These are phyloP conservation scores for Zychaea mexicana DNA, from an alignment of 371 early-diverging fungal genomes.

Conservation along the genomic window DNA sequence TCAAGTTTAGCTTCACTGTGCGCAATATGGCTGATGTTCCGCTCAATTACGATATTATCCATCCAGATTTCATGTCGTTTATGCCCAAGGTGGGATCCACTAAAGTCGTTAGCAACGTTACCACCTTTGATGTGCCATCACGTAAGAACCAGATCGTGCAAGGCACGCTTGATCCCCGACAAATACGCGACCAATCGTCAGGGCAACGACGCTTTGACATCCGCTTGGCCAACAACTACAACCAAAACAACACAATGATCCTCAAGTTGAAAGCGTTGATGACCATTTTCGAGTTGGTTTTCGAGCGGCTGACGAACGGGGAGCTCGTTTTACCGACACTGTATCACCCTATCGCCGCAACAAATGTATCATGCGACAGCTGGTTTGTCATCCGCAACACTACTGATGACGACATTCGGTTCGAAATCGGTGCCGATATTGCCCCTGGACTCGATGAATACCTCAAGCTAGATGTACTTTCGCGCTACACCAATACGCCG, in stretches of 20 bases:
- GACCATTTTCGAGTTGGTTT: slow-evolving; percentile 77
- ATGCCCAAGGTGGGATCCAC: slow-evolving; percentile 15
- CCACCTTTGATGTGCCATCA: slow-evolving; percentile 23
- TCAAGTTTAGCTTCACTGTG: slow-evolving; percentile 60
- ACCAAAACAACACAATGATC: slow-evolving; percentile 62
- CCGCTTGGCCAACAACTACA: slow-evolving; percentile 64
- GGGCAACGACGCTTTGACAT: slow-evolving; percentile 58
- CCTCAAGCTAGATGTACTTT: slow-evolving; percentile 74
- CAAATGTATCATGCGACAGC: slow-evolving; percentile 66
- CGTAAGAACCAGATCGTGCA: slow-evolving; percentile 43
- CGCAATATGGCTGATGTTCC: slow-evolving; percentile 69
- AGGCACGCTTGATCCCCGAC: slow-evolving; percentile 61
- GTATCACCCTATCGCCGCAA: slow-evolving; percentile 60
- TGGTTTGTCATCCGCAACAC: slow-evolving; percentile 85
- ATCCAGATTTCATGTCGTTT: slow-evolving; percentile 52
- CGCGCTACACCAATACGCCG: slow-evolving; percentile 85
- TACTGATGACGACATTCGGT: slow-evolving; percentile 75
- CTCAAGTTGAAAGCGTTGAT: slow-evolving; percentile 59
- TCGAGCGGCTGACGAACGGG: slow-evolving; percentile 73
- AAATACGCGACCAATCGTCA: slow-evolving; percentile 53
- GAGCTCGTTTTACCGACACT: slow-evolving; percentile 75
- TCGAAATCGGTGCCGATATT: slow-evolving; percentile 74
- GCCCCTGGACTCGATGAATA: slow-evolving; percentile 61
- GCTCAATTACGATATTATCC: slow-evolving; percentile 61
- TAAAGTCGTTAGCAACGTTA: slow-evolving; percentile 11